phyloP scores from a whole-genome alignment of 1,139 yeast genomes.

The Candida dubliniensis region DNA sequence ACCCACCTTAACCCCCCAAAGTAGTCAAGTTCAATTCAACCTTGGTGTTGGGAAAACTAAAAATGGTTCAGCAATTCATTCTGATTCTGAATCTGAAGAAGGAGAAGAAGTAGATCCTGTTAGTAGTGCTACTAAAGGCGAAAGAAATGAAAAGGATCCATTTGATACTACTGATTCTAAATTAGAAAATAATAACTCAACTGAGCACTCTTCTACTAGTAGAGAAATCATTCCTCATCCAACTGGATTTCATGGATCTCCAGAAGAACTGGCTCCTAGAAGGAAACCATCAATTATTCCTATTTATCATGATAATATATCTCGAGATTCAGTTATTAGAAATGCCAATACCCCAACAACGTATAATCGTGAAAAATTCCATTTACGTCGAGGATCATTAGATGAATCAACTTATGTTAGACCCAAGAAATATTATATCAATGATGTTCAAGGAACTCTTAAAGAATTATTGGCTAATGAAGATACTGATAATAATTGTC shows the following conservation, averaged over 20 bases:
- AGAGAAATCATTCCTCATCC: constrained; percentile 8
- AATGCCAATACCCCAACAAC: not conserved
- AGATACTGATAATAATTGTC: constrained; percentile 84
- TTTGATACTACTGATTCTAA: not conserved
- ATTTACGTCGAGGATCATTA: constrained; percentile 59
- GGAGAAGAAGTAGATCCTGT: not conserved
- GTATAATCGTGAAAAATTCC: constrained; percentile 13
- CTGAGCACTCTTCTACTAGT: not conserved
- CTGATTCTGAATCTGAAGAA: constrained; percentile 10
- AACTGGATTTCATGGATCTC: constrained; percentile 3
- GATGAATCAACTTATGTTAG: constrained; percentile 49
- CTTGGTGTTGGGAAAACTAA: constrained; percentile 5
- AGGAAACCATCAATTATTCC: constrained; percentile 38
- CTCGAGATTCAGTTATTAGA: constrained; percentile 14
- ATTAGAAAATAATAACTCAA: not conserved
- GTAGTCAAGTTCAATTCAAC: constrained; percentile 8
- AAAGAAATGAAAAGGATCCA: constrained; percentile 3
- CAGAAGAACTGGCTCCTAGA: not conserved
- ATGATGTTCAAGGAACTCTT: constrained; percentile 74
- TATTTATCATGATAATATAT: constrained; percentile 23
- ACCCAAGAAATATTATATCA: constrained; percentile 64
- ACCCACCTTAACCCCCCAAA: not conserved
- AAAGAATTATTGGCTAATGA: constrained; percentile 69
- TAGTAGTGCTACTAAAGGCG: not conserved
- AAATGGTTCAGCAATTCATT: constrained; percentile 7